Percentiles rank a stretch among this genome's conserved stretches.
Conservation (phyloP, 176 grass and related monocot species). For the Calamus simplicifolius region DNA sequence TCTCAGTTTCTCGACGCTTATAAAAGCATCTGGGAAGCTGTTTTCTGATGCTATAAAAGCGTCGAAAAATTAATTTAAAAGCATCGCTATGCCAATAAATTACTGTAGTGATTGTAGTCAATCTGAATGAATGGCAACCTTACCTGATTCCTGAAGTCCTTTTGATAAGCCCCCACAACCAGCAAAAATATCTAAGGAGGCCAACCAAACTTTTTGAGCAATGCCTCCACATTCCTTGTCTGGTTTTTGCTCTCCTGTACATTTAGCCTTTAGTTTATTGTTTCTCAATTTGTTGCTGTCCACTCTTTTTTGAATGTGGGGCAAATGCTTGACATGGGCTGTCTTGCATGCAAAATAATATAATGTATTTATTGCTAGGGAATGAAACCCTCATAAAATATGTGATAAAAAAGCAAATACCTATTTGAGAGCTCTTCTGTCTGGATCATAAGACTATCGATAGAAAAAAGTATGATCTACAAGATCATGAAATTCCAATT, state of each 20-base stretch:
- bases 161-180: slow-evolving; percentile 24
- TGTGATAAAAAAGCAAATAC: slow-evolving; percentile 24
- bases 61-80: too few relatives aligned
- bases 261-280: slow-evolving; percentile 69
- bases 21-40: too few relatives aligned
- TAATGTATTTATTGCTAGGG: too few relatives aligned
- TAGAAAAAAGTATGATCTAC: slow-evolving; percentile 89
- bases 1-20: too few relatives aligned
- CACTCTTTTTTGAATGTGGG: slow-evolving; percentile 29
- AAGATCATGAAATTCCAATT: slow-evolving; percentile 54
- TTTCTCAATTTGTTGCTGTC: slow-evolving; percentile 29
- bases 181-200: too few relatives aligned
- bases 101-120: too few relatives aligned
- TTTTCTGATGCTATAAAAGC: too few relatives aligned
- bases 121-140: background rate
- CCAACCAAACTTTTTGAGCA: too few relatives aligned
- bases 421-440: slow-evolving; percentile 85
- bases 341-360: slow-evolving; percentile 31
- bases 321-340: slow-evolving; percentile 48
- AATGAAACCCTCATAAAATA: too few relatives aligned
- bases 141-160: slow-evolving; percentile 60
- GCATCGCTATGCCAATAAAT: too few relatives aligned
- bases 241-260: too few relatives aligned
- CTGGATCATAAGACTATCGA: slow-evolving; percentile 71
- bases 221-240: too few relatives aligned